Evolutionary conservation across 345 rosid species (phyloP).

Genomic region (Populus tremula): DNA sequence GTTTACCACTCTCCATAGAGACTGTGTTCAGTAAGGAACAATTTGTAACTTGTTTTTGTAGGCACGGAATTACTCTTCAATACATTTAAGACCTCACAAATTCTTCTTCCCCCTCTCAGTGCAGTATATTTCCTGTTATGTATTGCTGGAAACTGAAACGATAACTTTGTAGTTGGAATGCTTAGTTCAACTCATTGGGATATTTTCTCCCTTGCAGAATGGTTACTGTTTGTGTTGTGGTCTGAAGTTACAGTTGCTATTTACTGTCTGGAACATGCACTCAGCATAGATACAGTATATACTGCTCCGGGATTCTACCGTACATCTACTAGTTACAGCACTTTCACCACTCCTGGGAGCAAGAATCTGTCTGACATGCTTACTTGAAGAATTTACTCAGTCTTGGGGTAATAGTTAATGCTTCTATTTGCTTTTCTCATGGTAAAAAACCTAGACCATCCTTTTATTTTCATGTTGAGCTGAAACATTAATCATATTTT

Average conservation of each 20-base stretch:
- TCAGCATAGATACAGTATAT: background rate
- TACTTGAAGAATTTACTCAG: too few species aligned
- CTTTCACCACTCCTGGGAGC: too few species aligned
- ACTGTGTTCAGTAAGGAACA: background rate
- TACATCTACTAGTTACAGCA: too few species aligned
- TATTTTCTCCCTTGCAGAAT: background rate
- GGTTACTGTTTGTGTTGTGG: background rate
- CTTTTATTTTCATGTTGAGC: too few species aligned
- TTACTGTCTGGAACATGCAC: background rate
- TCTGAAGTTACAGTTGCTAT: background rate
- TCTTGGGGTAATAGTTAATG: too few species aligned
- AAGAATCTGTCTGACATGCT: too few species aligned
- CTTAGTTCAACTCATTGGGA: background rate
- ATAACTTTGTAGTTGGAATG: background rate
- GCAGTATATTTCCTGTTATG: background rate
- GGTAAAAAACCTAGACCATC: too few species aligned
- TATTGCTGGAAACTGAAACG: background rate
- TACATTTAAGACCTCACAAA: background rate
- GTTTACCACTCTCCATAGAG: background rate
- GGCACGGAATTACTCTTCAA: background rate
- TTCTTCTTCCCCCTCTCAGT: background rate
- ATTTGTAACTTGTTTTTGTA: background rate
- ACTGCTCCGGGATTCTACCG: too few species aligned
- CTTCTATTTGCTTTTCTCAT: too few species aligned
- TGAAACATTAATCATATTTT: too few species aligned